Evolutionary conservation across 148 eudicot genomes (phyloP).

Genomic region (Nyssa sinensis): DNA sequence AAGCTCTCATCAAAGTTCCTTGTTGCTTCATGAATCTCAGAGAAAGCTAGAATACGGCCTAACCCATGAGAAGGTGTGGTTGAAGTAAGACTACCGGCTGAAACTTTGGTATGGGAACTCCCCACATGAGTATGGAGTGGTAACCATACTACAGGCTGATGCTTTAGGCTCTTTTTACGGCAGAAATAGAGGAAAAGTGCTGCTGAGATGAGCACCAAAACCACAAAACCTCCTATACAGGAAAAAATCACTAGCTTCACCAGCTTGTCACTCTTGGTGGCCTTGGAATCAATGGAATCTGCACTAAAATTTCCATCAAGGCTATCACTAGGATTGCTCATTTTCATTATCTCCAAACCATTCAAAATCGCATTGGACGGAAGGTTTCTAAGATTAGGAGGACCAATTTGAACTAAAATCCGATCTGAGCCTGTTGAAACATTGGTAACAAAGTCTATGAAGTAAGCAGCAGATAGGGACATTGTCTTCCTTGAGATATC

Average conservation of each 20-base stretch:
- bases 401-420: conserved; percentile 23
- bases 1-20: conserved; percentile 22
- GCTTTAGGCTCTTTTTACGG: conserved; percentile 11
- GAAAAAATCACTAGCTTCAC: conserved; percentile 10
- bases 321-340: conserved; percentile 22
- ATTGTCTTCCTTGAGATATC: conserved; percentile 17
- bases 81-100: conserved; percentile 17
- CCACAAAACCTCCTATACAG: conserved; percentile 5
- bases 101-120: conserved; percentile 16
- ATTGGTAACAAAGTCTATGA: conserved; percentile 21
- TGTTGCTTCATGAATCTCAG: conserved; percentile 20
- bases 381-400: not conserved
- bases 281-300: not conserved
- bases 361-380: conserved; percentile 22
- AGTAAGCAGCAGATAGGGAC: conserved; percentile 18
- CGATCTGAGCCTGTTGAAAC: conserved; percentile 5
- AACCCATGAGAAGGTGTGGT: conserved; percentile 7
- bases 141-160: conserved; percentile 9
- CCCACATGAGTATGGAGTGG: conserved; percentile 17
- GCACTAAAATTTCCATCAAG: conserved; percentile 16
- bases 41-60: conserved; percentile 17
- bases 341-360: conserved; percentile 28
- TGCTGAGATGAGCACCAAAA: conserved; percentile 9
- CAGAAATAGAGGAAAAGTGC: conserved; percentile 5
- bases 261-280: not conserved